Evolutionary conservation across 164 flowering plant genomes (phyloP), one percentile per base, ranked within the genome.

Genomic region (Vitis rotundifolia): DNA sequence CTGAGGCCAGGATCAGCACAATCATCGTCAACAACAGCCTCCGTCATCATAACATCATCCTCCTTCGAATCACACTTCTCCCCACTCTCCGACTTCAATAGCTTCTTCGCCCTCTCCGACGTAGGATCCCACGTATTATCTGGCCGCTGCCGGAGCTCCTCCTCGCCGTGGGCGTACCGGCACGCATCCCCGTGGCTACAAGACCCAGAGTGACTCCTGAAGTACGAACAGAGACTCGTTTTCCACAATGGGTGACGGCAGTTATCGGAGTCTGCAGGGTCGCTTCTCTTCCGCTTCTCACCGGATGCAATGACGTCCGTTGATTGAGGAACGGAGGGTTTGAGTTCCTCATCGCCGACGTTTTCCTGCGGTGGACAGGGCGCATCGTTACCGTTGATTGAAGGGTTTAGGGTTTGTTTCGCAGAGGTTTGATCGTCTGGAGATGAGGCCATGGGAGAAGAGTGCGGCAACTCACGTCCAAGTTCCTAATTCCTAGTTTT

Each of bases 81-180:
- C 7, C 66, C 83, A 51, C 73, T 61, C 66, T 73, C 81, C 56
- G 53, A 59, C 70, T 80, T 87, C 79, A 68, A 49, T 51, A 83
- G 67, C 90, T 88, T 86, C 82, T 89, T 92, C 11, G 86, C 97
- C 60, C 90, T 76, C 81, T 93, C 90, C 48, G 99, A 95, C 0
- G 98, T 91, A 8, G 99, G 99, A 77, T 95, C 99, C 98, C 99
- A 95, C 3, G 96, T 75, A 31, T 82, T 84, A 66, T 93, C 97
- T 5, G 96, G 97, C 18, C 94, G 78, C 1, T 65, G 83, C 14
- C 84, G 83, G 63, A 95, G 86, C 89, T 95, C 99, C 67, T 70
- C 85, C 75, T 95, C 99, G 19, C 90, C 80, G 75, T 95, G 99
- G 8, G 99, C 99, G 44, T 77, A 95, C 80, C 92, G 69, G 77